Percentiles rank a stretch among this genome's conserved stretches.
Evolutionary conservation across 495 filamentous ascomycete species (phyloP).

Genomic region (Neurospora terricola): DNA sequence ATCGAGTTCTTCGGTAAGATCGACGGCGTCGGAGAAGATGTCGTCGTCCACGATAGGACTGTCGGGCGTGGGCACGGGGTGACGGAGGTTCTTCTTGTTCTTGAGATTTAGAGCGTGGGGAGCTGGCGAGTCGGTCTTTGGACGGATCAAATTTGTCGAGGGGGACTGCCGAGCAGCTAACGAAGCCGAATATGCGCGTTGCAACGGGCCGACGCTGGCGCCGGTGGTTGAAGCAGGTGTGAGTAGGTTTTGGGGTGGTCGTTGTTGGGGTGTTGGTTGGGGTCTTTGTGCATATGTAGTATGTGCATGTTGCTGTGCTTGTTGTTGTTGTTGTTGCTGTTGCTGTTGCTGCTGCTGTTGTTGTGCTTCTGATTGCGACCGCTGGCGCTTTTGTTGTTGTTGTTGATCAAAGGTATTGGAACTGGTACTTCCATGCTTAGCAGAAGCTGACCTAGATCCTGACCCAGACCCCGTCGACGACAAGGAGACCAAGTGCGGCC

Average conservation of each 20-base stretch:
- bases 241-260: conserved; percentile 22
- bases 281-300: not conserved
- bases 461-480: not conserved
- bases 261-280: conserved; percentile 1
- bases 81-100: not conserved
- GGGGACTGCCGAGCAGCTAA: conserved; percentile 6
- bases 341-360: not conserved
- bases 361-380: not conserved
- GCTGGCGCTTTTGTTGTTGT: not conserved
- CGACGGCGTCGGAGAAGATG: conserved; percentile 48
- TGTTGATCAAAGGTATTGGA: not conserved
- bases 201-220: conserved; percentile 17
- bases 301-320: not conserved
- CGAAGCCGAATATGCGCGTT: conserved; percentile 25
- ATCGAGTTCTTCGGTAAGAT: conserved; percentile 54
- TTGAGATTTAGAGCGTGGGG: not conserved
- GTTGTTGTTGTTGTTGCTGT: not conserved
- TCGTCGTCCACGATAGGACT: conserved; percentile 8
- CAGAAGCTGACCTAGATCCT: not conserved
- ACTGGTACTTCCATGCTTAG: not conserved
- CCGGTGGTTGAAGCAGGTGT: conserved; percentile 26
- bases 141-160: not conserved
- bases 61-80: not conserved
- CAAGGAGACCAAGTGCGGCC: not conserved
- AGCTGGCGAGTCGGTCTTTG: not conserved